A percentile compares a stretch with the other conserved stretches of the same genome.
Evolutionary conservation across 2,329 filamentous ascomycete species (phyloP).

Genomic region (Stagonosporopsis chrysanthemi): DNA sequence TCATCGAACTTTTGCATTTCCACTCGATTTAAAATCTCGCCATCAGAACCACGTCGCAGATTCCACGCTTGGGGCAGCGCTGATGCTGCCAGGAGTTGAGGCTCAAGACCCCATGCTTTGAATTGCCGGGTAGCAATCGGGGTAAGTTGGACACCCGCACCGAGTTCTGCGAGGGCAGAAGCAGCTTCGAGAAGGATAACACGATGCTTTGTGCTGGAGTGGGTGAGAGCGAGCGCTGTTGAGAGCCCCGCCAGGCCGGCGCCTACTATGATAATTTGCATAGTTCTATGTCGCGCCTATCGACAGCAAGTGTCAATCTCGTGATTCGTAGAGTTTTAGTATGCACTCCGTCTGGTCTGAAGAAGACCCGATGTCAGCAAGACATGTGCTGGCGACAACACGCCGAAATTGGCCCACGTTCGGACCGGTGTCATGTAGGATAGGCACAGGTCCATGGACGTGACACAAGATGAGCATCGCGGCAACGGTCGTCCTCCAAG

Average conservation of each 20-base stretch:
- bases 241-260: slow-evolving; percentile 18
- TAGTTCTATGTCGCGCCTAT: background rate
- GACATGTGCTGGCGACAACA: background rate
- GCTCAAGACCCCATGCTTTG: slow-evolving; percentile 10
- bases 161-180: slow-evolving; percentile 9
- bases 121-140: slow-evolving; percentile 13
- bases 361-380: background rate
- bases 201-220: slow-evolving; percentile 2
- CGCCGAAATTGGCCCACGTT: slow-evolving; percentile 4
- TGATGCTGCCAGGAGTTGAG: slow-evolving; percentile 13
- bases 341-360: background rate
- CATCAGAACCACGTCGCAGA: slow-evolving; percentile 43
- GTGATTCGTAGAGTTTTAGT: background rate
- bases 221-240: slow-evolving; percentile 9
- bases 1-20: slow-evolving; percentile 20
- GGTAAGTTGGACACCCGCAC: slow-evolving; percentile 16
- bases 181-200: slow-evolving; percentile 12
- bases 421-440: slow-evolving; percentile 7
- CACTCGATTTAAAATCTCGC: slow-evolving; percentile 14
- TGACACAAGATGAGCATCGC: background rate
- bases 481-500: background rate
- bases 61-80: slow-evolving; percentile 17
- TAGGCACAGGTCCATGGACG: background rate
- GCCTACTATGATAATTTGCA: slow-evolving; percentile 13
- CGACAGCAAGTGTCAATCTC: no score